These are phyloP conservation scores for Didymella pomorum DNA, from an alignment of 2,329 filamentous ascomycete genomes.

Conservation along the genomic window DNA sequence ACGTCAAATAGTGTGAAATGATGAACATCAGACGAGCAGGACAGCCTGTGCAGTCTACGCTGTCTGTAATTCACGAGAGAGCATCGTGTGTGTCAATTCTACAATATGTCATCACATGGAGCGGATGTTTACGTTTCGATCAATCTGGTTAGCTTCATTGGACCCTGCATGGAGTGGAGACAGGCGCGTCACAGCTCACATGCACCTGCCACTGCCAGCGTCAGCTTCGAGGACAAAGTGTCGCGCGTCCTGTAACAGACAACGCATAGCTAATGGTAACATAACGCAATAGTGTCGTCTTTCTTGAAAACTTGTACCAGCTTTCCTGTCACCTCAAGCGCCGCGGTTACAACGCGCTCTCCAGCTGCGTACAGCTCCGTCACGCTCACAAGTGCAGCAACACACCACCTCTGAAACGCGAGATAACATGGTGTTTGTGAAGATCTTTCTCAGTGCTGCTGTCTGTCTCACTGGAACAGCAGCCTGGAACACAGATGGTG, in stretches of 20 bases:
- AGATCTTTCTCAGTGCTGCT: constrained; percentile 4
- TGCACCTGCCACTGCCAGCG: background rate
- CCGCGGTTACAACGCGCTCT: background rate
- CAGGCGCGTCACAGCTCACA: constrained; percentile 17
- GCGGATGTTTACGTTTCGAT: background rate
- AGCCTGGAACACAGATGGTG: constrained; percentile 49
- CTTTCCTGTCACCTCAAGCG: background rate
- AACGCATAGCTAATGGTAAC: background rate
- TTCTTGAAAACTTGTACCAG: background rate
- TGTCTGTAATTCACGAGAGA: background rate
- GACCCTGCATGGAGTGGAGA: constrained; percentile 7
- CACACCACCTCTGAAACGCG: too few species aligned
- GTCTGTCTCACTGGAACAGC: constrained; percentile 25
- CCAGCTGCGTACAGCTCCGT: background rate
- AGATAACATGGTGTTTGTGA: background rate
- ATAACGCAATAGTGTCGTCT: background rate
- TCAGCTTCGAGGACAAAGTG: constrained; percentile 1
- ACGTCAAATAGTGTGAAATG: background rate
- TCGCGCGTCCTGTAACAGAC: constrained; percentile 3
- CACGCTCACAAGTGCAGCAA: background rate
- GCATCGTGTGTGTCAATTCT: background rate
- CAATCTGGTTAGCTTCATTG: background rate
- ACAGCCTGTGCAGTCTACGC: background rate
- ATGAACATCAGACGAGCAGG: background rate
- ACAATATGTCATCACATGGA: too few species aligned